Evolutionary conservation across 495 filamentous ascomycete genomes (phyloP), one percentile per base, ranked within the genome.

Genomic region (Margaritispora aquatica): DNA sequence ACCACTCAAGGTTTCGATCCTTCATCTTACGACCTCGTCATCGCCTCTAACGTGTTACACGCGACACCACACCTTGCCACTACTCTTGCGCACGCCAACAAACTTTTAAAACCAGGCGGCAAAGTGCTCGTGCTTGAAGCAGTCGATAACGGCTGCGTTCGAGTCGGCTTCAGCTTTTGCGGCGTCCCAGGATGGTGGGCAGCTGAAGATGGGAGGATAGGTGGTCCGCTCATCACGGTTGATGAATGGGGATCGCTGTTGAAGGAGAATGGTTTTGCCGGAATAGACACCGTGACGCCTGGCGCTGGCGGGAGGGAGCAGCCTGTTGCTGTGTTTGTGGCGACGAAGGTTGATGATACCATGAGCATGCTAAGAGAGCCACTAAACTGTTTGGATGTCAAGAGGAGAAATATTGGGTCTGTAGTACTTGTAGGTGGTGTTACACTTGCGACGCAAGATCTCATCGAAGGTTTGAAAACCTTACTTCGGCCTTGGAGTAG

Each of bases 61-160:
- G 77, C 78, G 0, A 84, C 80, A 0, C 52, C 48, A 0, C 54
- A 65, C 17, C 57, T 82, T 0, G 44, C 70, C 0, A 58, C 70
- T 2, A 78, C 74, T 0, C 38, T 86, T 5, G 24, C 19, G 0
- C 74, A 83, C 58, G 57, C 73, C 0, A 67, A 72, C 0, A 55
- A 61, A 2, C 65, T 86, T 0, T 57, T 86, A 1, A 78, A 77
- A 52, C 82, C 82, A 5, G 81, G 80, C 19, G 83, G 83, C 1
- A 41, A 58, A 22, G 10, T 66, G 21, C 9, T 66, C 0, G 3
- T 63, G 1, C 20, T 54, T 2, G 61, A 66, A 31, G 76, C 66
- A 26, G 65, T 72, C 0, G 59, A 73, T 36, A 63, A 71, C 8
- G 69, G 65, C 2, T 61, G 61, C 4, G 58, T 73, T 34, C 60